Base-by-base conservation (phyloP, 1,284 basidiomycete species). In the Cutaneotrichosporon spelunceum region DNA sequence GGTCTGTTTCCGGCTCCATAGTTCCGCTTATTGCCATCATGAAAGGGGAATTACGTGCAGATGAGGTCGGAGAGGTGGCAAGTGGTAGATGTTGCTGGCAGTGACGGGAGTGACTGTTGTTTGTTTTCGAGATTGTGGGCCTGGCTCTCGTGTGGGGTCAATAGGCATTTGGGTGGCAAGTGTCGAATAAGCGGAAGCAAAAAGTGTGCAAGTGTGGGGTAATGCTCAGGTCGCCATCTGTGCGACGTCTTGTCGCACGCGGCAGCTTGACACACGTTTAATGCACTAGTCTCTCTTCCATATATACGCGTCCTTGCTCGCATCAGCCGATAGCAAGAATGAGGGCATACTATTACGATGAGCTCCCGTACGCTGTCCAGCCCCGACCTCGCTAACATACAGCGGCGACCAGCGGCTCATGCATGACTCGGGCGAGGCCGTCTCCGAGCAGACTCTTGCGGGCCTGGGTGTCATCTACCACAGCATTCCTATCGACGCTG, bases 331-430 rank as follows among this genome's bases (percentile, higher is more conserved):
- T n/a, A n/a, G n/a, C 39, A n/a, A 42, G 14, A 19, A 91, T 91
- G 90, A 85, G 85, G 62, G 87, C 88, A 19, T 91, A 91, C 82
- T 87, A 89, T 80, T 91, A 83, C 75, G 89, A 92, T 80, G 83
- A 90, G 73, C 54, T 86, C 42, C 83, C 85, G 48, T 78, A 42
- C 57, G 76, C 69, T 19, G 10, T 2, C 3, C 1, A 16, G 48
- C 27, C 2, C 19, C 26, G 1, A 19, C 11, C 5, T n/a, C n/a
- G 16, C 56, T 61, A 36, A 61, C 47, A 14, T 8, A n/a, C 59
- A 79, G 79, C 4, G 88, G 87, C 52, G 89, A 92, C 78, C 89
- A 90, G 72, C 85, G 88, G 44, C 84, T 89, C 19, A 82, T 83
- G 1, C 91, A 93, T 68, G 85, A 91, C 74, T 86, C 88, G 1